These are phyloP conservation scores for Epichloe baconii DNA, from an alignment of 2,329 filamentous ascomycete genomes.

Conservation along the genomic window DNA sequence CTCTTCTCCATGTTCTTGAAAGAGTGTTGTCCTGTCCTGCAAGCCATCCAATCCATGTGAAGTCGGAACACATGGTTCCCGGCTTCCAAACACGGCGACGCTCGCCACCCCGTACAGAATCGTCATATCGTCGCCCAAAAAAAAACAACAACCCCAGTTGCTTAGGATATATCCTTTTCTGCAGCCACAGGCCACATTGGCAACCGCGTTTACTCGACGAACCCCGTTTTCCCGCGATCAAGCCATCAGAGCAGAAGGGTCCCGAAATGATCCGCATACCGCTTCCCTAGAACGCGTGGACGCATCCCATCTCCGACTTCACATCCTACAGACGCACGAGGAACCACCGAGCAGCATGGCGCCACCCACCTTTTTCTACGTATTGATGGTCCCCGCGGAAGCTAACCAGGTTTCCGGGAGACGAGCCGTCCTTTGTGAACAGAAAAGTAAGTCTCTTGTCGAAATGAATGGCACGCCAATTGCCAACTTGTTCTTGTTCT, in stretches of 20 bases:
- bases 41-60: neutral
- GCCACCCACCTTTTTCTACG: neutral
- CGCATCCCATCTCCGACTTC: neutral
- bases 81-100: too few relatives aligned
- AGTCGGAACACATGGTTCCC: too few relatives aligned
- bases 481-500: too few relatives aligned
- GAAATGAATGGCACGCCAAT: neutral
- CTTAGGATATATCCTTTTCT: too few relatives aligned
- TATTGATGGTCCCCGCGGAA: neutral
- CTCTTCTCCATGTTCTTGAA: neutral
- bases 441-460: neutral
- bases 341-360: neutral
- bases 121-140: neutral
- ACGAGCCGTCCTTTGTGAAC: slow-evolving; percentile 1
- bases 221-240: neutral
- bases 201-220: neutral
- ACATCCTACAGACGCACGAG: neutral
- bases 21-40: neutral
- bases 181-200: neutral
- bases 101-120: neutral
- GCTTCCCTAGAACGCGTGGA: neutral
- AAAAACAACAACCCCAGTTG: too few relatives aligned
- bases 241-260: neutral
- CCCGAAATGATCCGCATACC: neutral
- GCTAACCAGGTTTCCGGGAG: neutral